Evolutionary conservation across 176 grass and related monocot genomes (phyloP).

Genomic region (Ananas comosus): DNA sequence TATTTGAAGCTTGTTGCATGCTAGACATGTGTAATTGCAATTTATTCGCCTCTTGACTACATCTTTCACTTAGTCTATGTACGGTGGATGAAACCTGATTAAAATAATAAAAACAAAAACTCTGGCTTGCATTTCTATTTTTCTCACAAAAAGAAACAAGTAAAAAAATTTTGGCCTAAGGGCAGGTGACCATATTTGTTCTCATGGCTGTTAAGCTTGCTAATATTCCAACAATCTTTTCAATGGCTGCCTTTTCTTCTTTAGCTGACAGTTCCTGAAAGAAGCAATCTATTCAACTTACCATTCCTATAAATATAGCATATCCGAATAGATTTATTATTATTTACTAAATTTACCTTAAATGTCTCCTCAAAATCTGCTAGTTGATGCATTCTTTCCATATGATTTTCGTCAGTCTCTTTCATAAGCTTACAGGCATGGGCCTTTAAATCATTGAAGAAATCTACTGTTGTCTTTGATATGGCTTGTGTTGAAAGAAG

Average conservation of each 20-base stretch:
- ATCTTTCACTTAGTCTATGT: slow-evolving; percentile 36
- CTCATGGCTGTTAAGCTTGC: slow-evolving; percentile 41
- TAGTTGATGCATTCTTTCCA: slow-evolving; percentile 23
- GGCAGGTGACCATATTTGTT: slow-evolving; percentile 46
- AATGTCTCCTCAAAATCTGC: slow-evolving; percentile 58
- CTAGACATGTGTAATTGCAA: slow-evolving; percentile 33
- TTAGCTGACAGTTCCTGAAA: slow-evolving; percentile 48
- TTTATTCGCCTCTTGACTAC: slow-evolving; percentile 34
- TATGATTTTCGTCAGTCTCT: slow-evolving; percentile 47
- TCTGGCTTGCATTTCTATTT: neutral
- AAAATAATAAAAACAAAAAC: neutral
- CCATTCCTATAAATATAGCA: slow-evolving; percentile 4
- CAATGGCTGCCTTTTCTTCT: slow-evolving; percentile 50
- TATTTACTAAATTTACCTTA: slow-evolving; percentile 44
- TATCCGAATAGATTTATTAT: slow-evolving; percentile 2
- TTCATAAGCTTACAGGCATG: slow-evolving; percentile 34
- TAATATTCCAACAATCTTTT: slow-evolving; percentile 59
- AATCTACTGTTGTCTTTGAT: slow-evolving; percentile 49
- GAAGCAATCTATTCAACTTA: slow-evolving; percentile 4
- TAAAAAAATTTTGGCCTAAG: neutral
- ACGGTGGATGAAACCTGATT: slow-evolving; percentile 52
- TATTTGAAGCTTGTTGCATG: slow-evolving; percentile 41
- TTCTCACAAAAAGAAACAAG: neutral
- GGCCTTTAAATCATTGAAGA: slow-evolving; percentile 40
- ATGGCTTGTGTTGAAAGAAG: slow-evolving; percentile 62